phyloP scores from a whole-genome alignment of 768 basidiomycete genomes.

The Hirschioporus abietinus region DNA sequence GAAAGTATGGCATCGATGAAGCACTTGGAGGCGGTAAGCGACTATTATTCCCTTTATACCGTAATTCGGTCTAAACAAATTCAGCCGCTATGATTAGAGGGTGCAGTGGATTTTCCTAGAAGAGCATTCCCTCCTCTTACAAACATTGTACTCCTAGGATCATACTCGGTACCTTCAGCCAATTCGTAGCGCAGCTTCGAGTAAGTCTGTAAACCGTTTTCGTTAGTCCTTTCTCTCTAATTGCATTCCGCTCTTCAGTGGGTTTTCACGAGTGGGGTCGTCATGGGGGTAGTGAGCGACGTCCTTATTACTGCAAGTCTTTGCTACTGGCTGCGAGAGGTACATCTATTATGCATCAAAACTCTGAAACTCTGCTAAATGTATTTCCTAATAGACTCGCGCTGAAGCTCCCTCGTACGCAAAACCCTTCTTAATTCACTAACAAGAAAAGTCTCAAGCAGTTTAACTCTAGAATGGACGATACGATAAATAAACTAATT shows the following conservation, averaged over 20 bases:
- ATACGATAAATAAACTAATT: background rate
- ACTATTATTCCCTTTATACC: background rate
- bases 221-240: background rate
- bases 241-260: background rate
- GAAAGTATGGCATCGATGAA: background rate
- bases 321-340: background rate
- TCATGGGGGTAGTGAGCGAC: background rate
- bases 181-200: background rate
- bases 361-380: background rate
- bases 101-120: background rate
- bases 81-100: background rate
- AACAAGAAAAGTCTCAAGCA: background rate
- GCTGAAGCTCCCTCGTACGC: background rate
- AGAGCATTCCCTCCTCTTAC: background rate
- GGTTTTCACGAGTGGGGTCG: background rate
- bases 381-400: background rate
- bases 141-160: background rate
- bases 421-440: background rate
- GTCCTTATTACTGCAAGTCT: background rate
- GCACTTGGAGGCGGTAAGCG: background rate
- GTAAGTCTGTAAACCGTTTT: background rate
- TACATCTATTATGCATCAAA: background rate
- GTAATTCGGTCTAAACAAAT: background rate
- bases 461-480: background rate
- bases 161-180: background rate